Evolutionary conservation across 2,329 filamentous ascomycete genomes (phyloP).

Genomic region (Aspergillus sp.): DNA sequence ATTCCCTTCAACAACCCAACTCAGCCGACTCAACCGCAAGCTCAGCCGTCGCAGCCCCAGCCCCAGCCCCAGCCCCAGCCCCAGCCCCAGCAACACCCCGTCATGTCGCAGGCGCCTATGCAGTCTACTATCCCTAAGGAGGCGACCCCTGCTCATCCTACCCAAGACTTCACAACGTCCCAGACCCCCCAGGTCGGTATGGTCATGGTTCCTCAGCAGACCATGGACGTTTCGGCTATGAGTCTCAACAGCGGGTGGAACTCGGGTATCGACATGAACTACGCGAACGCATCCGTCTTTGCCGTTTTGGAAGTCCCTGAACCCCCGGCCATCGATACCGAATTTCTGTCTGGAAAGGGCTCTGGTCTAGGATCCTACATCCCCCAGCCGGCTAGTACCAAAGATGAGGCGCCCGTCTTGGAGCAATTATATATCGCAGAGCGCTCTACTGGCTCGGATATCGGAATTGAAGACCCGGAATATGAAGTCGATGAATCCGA

Average conservation of each 20-base stretch:
- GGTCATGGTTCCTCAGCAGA: slow-evolving; percentile 78
- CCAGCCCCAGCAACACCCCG: slow-evolving; percentile 21
- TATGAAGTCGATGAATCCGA: slow-evolving; percentile 57
- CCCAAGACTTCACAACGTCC: slow-evolving; percentile 56
- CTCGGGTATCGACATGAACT: slow-evolving; percentile 45
- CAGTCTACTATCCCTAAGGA: slow-evolving; percentile 62
- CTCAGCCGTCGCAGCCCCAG: slow-evolving; percentile 35
- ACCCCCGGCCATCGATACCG: slow-evolving; percentile 59
- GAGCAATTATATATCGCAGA: slow-evolving; percentile 34
- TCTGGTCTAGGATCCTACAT: slow-evolving; percentile 48
- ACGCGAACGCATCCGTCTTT: slow-evolving; percentile 52
- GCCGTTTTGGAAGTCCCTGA: slow-evolving; percentile 69
- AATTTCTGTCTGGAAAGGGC: slow-evolving; percentile 68
- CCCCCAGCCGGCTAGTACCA: slow-evolving; percentile 41
- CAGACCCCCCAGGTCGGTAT: slow-evolving; percentile 68
- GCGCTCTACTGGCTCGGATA: slow-evolving; percentile 10
- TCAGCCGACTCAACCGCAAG: slow-evolving; percentile 42
- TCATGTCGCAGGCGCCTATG: slow-evolving; percentile 38
- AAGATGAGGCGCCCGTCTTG: slow-evolving; percentile 50
- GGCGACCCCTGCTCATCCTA: slow-evolving; percentile 57
- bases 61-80: slow-evolving; percentile 42
- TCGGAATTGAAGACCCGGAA: slow-evolving; percentile 24
- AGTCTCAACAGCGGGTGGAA: slow-evolving; percentile 52
- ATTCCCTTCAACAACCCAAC: slow-evolving; percentile 36
- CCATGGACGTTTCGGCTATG: slow-evolving; percentile 71